Base-by-base conservation (phyloP, 2,329 filamentous ascomycete genomes). In the Magnaporthiopsis rhizophila region DNA sequence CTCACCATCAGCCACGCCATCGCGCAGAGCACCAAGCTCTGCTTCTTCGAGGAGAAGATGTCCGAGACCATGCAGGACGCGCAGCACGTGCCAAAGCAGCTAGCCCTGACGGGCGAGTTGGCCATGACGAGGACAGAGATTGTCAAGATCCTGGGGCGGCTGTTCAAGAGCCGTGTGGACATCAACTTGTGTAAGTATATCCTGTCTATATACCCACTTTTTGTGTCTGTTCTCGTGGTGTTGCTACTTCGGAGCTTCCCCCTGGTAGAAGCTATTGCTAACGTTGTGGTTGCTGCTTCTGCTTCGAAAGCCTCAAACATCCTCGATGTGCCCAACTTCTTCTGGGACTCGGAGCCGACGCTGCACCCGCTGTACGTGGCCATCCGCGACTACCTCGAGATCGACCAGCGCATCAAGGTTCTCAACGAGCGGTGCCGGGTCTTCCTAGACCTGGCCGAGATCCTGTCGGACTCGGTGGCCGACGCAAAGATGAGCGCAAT, bases 321-420 rank as follows among this genome's bases (percentile, higher is more conserved):
- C 74, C 89, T 97, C 65, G 93, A 97, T 75, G 92, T 96, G 0
- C 94, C 94, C 66, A 96, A 94, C 74, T 97, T 97, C 83, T 96
- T 98, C 83, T 99, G 95, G 95, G 93, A 98, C 75, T 91, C 91
- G 13, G 95, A 99, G 74, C 95, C 95, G 24, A 97, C 92, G 0
- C 83, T 99, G 0, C 92, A 97, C 74, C 95, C 95, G 0, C 87
- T 99, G 34, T 99, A 99, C 79, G 88, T 87, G 65, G 95, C 93
- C 66, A 92, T 98, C 62, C 91, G 95, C 71, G 95, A 98, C 75
- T 99, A 99, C 73, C 89, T 99, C 66, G 95, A 99, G 73, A 98
- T 99, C 75, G 94, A 96, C 72, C 92, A 90, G 9, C 91, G 95
- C 64, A 97, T 97, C 74, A 92, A 96, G 76, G 93, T 98, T 30